A percentile compares a stretch with the other conserved stretches of the same genome.
Conservation (phyloP, 257 asterid genomes). For the Buddleja alternifolia region DNA sequence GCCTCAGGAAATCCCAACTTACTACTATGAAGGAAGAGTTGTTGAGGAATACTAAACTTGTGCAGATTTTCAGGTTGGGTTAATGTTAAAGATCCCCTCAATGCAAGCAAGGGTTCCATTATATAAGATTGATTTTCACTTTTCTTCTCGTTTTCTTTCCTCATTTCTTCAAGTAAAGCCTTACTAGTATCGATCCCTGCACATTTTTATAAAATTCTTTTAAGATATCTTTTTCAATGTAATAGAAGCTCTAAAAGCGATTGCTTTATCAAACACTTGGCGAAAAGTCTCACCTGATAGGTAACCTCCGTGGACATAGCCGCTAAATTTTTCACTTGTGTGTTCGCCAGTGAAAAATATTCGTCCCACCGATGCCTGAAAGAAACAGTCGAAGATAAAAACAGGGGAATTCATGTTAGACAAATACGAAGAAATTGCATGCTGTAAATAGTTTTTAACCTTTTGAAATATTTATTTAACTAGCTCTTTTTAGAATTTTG, state of each 20-base stretch:
- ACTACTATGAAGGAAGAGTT: conserved; percentile 47
- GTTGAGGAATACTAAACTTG: conserved; percentile 61
- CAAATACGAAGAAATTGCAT: not conserved
- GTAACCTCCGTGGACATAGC: conserved; percentile 94
- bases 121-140: conserved; percentile 56
- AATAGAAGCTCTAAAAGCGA: no score
- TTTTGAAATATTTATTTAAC: no score
- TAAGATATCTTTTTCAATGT: no score
- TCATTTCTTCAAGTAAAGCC: conserved; percentile 69
- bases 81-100: conserved; percentile 55
- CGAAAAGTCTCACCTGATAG: conserved; percentile 63
- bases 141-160: conserved; percentile 49
- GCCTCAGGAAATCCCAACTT: conserved; percentile 63
- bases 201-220: not conserved
- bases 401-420: not conserved
- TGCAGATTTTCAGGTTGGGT: conserved; percentile 66
- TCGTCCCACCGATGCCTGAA: conserved; percentile 91
- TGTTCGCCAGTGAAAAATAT: conserved; percentile 92
- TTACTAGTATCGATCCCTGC: conserved; percentile 79
- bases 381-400: conserved; percentile 12
- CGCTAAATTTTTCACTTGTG: conserved; percentile 81
- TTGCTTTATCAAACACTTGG: not conserved
- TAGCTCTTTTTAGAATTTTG: no score
- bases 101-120: conserved; percentile 60
- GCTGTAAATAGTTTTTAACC: no score